phyloP scores from a whole-genome alignment of 305 asterid genomes.

The Caryopteris hybrid region DNA sequence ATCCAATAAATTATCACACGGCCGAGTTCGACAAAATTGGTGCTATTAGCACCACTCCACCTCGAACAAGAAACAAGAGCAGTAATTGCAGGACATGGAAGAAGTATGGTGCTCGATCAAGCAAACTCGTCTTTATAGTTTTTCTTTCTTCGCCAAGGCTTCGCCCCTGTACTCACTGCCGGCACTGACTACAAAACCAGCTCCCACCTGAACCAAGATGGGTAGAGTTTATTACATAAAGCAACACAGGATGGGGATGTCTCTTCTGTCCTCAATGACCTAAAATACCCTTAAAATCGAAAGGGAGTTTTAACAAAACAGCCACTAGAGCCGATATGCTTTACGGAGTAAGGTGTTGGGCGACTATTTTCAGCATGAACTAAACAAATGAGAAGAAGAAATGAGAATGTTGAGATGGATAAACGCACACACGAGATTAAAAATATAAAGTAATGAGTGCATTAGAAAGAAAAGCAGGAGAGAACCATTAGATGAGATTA shows the following conservation, averaged over 20 bases:
- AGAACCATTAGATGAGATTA: no score
- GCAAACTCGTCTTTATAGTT: constrained; percentile 26
- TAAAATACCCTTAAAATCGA: no score
- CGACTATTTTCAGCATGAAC: no score
- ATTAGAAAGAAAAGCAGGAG: no score
- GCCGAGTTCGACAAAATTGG: constrained; percentile 38
- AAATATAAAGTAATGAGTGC: no score
- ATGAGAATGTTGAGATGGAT: no score
- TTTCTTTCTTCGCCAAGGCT: constrained; percentile 86
- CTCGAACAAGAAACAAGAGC: constrained; percentile 12
- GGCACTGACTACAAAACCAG: constrained; percentile 78
- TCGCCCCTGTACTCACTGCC: constrained; percentile 90
- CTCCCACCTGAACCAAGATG: constrained; percentile 64
- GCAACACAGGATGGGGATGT: background rate
- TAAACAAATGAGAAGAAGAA: no score
- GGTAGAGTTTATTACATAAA: background rate
- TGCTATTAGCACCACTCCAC: constrained; percentile 18
- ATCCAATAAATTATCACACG: background rate
- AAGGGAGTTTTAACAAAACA: no score
- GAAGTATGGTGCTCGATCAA: background rate
- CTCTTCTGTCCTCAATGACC: no score
- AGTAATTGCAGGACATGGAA: background rate
- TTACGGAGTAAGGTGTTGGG: no score
- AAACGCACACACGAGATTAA: no score
- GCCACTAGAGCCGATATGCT: no score